Percentiles rank a stretch among this genome's conserved stretches.
Evolutionary conservation across 208 protist species (phyloP).

Genomic region (Leishmania amazonensis): DNA sequence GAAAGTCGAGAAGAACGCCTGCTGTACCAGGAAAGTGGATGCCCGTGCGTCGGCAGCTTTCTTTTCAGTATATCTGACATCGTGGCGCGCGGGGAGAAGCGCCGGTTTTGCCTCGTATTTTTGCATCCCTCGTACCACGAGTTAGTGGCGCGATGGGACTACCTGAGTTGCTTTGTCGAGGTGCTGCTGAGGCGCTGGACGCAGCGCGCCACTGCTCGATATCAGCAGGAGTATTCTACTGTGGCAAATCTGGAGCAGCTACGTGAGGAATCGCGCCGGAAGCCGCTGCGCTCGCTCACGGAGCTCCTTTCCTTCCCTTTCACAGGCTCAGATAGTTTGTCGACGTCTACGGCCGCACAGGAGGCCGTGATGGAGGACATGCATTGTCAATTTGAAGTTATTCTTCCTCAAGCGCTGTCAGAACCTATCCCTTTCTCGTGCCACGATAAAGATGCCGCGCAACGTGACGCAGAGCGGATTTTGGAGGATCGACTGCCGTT

Average conservation of each 20-base stretch:
- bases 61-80: constrained; percentile 83
- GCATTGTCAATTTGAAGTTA: constrained; percentile 25
- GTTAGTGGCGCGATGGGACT: constrained; percentile 53
- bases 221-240: constrained; percentile 59
- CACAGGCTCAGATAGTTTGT: neutral
- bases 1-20: constrained; percentile 63
- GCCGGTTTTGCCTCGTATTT: constrained; percentile 76
- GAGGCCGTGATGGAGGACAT: constrained; percentile 19
- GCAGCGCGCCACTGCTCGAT: constrained; percentile 31
- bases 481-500: constrained; percentile 33
- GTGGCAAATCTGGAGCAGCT: constrained; percentile 61
- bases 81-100: constrained; percentile 75
- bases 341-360: neutral
- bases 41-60: constrained; percentile 64
- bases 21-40: constrained; percentile 65
- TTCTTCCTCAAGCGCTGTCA: constrained; percentile 23
- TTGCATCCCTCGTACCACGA: constrained; percentile 58
- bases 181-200: constrained; percentile 51
- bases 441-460: constrained; percentile 12
- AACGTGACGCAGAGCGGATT: constrained; percentile 9
- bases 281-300: constrained; percentile 55
- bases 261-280: constrained; percentile 61
- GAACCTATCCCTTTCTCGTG: constrained; percentile 1
- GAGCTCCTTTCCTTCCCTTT: constrained; percentile 31
- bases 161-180: constrained; percentile 39